A percentile compares a stretch with the other conserved stretches of the same genome.
Conservation (phyloP, 345 rosid genomes). For the Acer saccharum region DNA sequence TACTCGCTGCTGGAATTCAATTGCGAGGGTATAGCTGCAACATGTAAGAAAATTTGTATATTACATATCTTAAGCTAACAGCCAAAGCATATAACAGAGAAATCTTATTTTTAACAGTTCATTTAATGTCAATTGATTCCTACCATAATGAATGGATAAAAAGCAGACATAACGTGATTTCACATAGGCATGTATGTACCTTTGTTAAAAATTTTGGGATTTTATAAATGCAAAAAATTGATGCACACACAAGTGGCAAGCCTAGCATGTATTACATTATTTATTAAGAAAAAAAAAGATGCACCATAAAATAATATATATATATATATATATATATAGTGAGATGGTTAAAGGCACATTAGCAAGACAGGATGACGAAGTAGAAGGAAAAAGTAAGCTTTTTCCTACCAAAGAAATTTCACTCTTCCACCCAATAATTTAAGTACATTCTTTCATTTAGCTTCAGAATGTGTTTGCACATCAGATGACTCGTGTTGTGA, state of each 20-base stretch:
- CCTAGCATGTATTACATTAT: neutral
- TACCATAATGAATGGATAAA: neutral
- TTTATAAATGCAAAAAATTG: neutral
- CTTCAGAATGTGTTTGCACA: neutral
- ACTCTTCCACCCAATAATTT: neutral
- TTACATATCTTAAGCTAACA: neutral
- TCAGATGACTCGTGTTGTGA: neutral
- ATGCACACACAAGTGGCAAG: neutral
- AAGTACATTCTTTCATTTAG: neutral
- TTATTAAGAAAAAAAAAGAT: neutral
- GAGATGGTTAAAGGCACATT: neutral
- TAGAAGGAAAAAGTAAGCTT: neutral
- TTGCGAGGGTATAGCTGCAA: conserved; percentile 75
- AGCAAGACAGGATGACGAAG: neutral
- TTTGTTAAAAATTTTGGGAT: neutral
- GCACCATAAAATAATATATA: too few species aligned
- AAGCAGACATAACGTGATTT: neutral
- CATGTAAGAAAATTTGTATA: conserved; percentile 16
- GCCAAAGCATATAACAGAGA: neutral
- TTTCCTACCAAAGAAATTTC: neutral
- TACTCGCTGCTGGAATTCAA: conserved; percentile 79
- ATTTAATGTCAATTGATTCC: neutral
- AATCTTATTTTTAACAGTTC: neutral
- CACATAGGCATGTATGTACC: neutral
- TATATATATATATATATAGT: too few species aligned